phyloP scores from a whole-genome alignment of 768 basidiomycete species.

The Pulveroboletus ravenelii region DNA sequence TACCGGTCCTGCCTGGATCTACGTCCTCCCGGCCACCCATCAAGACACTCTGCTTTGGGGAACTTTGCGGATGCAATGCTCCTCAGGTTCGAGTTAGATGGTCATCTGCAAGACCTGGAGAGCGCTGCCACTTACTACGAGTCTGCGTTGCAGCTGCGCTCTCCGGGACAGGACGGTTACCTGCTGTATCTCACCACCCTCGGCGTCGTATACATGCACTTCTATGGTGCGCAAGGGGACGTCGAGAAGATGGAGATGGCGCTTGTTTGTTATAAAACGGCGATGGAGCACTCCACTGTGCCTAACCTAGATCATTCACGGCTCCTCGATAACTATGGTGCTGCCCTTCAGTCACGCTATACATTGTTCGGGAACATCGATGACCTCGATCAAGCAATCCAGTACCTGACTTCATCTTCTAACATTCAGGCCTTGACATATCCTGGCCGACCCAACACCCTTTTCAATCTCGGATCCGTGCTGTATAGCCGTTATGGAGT shows the following conservation, averaged over 20 bases:
- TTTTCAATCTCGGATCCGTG: conserved; percentile 8
- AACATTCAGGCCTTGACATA: conserved; percentile 11
- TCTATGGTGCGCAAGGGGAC: conserved; percentile 15
- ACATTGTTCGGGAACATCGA: conserved; percentile 3
- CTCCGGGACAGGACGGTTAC: conserved; percentile 14
- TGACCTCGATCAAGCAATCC: conserved; percentile 25
- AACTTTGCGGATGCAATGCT: conserved; percentile 22
- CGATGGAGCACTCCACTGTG: conserved; percentile 13
- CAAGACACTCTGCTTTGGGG: conserved; percentile 7
- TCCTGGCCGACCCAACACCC: conserved; percentile 7
- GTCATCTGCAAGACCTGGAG: conserved; percentile 24
- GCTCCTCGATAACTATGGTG: conserved; percentile 18
- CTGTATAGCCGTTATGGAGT: conserved; percentile 9
- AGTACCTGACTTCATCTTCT: conserved; percentile 14
- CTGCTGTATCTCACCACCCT: conserved; percentile 7
- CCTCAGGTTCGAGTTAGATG: conserved; percentile 21
- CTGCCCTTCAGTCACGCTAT: conserved; percentile 19
- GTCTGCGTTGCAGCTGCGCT: conserved; percentile 15
- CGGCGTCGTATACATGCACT: conserved; percentile 1
- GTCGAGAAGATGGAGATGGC: conserved; percentile 17
- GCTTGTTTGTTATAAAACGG: conserved; percentile 12
- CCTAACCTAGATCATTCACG: conserved; percentile 13
- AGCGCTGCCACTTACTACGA: conserved; percentile 4
- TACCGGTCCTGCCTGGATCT: conserved; percentile 17
- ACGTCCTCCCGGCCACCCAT: conserved; percentile 19